Evolutionary conservation across 768 basidiomycete genomes (phyloP).

Genomic region (Lactifluus piperatus): DNA sequence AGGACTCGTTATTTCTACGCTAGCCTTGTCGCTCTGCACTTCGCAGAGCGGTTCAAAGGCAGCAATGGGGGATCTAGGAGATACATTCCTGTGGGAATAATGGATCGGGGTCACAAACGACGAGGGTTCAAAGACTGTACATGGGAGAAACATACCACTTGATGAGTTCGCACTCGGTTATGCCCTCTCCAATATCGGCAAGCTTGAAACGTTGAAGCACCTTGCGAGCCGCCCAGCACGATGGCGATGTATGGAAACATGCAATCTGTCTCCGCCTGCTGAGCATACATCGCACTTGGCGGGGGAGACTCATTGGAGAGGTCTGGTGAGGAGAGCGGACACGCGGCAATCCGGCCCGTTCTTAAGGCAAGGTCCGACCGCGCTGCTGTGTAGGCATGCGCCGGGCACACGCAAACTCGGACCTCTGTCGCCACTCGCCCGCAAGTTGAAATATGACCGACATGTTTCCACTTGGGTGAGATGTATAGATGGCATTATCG

Average conservation of each 20-base stretch:
- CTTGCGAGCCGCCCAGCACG: slow-evolving; percentile 28
- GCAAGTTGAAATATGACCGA: too few relatives aligned
- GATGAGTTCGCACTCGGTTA: slow-evolving; percentile 85
- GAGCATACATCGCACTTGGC: slow-evolving; percentile 2
- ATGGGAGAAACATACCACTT: slow-evolving; percentile 46
- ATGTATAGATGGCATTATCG: too few relatives aligned
- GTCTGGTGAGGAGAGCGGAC: not conserved
- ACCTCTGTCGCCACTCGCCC: too few relatives aligned
- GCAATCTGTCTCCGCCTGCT: not conserved
- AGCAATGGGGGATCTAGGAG: slow-evolving; percentile 40
- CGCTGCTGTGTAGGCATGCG: too few relatives aligned
- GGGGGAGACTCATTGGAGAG: slow-evolving; percentile 5
- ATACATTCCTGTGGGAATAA: slow-evolving; percentile 47
- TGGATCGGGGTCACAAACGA: too few relatives aligned
- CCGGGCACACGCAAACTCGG: too few relatives aligned
- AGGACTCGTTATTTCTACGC: slow-evolving; percentile 85
- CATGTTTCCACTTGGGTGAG: too few relatives aligned
- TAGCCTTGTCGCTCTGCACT: slow-evolving; percentile 86
- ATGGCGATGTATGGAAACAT: slow-evolving; percentile 30
- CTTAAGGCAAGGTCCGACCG: too few relatives aligned
- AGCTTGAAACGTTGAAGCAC: slow-evolving; percentile 59
- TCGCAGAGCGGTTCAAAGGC: slow-evolving; percentile 73
- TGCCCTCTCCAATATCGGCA: slow-evolving; percentile 85
- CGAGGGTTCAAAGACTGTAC: too few relatives aligned
- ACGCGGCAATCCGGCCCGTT: not conserved